Evolutionary conservation across 208 protist species (phyloP).

Genomic region (Trypanosoma congolense): DNA sequence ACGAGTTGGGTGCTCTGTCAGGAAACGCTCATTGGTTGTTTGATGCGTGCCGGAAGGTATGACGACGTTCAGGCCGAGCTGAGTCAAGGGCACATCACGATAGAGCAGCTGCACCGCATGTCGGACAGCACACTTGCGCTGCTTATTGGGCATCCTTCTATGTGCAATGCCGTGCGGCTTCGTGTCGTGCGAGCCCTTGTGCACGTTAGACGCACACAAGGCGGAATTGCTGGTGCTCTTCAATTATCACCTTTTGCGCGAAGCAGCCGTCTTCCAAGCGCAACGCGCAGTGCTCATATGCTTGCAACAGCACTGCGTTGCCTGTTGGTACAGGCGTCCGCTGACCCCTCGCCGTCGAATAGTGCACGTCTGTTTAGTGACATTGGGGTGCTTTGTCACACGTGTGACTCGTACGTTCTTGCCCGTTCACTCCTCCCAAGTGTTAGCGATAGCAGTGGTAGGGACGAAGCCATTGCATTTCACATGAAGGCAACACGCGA

Average conservation of each 20-base stretch:
- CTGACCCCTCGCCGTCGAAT: slow-evolving; percentile 6
- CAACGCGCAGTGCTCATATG: slow-evolving; percentile 30
- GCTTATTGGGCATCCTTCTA: slow-evolving; percentile 11
- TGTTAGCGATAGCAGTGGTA: background rate
- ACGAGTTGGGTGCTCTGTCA: slow-evolving; percentile 21
- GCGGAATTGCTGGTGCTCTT: slow-evolving; percentile 4
- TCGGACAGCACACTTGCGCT: slow-evolving; percentile 8
- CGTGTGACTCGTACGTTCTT: slow-evolving; percentile 45
- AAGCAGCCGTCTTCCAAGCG: slow-evolving; percentile 13
- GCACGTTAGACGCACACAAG: slow-evolving; percentile 6
- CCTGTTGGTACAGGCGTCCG: slow-evolving; percentile 17
- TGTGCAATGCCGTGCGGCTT: background rate
- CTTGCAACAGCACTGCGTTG: slow-evolving; percentile 41
- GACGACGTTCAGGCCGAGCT: slow-evolving; percentile 24
- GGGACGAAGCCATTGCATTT: slow-evolving; percentile 14
- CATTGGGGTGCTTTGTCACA: slow-evolving; percentile 27
- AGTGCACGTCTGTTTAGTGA: background rate
- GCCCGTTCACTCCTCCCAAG: slow-evolving; percentile 51
- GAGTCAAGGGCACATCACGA: background rate
- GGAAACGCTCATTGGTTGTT: slow-evolving; percentile 42
- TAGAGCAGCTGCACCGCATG: slow-evolving; percentile 19
- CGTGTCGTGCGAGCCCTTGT: slow-evolving; percentile 13
- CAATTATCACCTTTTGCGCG: slow-evolving; percentile 14
- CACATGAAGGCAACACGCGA: slow-evolving; percentile 46
- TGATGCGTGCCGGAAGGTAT: slow-evolving; percentile 19